Evolutionary conservation across 805 yeast genomes (phyloP).

Genomic region (Komagataella kurtzmanii): DNA sequence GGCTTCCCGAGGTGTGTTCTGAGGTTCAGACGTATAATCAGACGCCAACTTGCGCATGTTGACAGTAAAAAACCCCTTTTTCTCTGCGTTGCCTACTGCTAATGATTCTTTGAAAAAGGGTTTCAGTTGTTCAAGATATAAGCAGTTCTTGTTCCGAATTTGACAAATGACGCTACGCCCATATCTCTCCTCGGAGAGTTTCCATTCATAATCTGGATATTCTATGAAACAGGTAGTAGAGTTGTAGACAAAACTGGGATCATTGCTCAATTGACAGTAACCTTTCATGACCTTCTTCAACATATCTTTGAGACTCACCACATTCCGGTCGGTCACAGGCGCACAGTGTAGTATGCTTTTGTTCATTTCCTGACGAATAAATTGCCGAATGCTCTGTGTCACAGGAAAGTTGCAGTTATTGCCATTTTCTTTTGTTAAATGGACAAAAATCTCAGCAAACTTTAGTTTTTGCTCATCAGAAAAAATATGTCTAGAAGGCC

Average conservation of each 20-base stretch:
- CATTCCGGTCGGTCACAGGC: neutral
- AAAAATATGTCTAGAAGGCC: neutral
- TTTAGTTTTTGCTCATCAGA: neutral
- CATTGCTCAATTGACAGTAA: neutral
- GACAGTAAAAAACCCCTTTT: neutral
- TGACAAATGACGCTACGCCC: neutral
- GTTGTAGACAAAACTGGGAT: neutral
- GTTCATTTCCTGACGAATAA: neutral
- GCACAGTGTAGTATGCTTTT: neutral
- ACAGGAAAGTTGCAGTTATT: neutral
- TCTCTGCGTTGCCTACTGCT: neutral
- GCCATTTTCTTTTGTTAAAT: neutral
- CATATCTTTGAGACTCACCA: neutral
- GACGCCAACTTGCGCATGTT: neutral
- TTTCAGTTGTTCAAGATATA: neutral
- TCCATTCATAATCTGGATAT: neutral
- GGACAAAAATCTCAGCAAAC: neutral
- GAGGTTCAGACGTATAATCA: neutral
- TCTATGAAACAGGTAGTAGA: neutral
- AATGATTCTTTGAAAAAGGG: neutral
- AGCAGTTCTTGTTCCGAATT: neutral
- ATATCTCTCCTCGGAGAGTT: neutral
- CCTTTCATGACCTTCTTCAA: neutral
- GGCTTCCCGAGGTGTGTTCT: neutral
- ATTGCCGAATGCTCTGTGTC: neutral